Evolutionary conservation across 768 basidiomycete species (phyloP).

Genomic region (Podaxis sp.): DNA sequence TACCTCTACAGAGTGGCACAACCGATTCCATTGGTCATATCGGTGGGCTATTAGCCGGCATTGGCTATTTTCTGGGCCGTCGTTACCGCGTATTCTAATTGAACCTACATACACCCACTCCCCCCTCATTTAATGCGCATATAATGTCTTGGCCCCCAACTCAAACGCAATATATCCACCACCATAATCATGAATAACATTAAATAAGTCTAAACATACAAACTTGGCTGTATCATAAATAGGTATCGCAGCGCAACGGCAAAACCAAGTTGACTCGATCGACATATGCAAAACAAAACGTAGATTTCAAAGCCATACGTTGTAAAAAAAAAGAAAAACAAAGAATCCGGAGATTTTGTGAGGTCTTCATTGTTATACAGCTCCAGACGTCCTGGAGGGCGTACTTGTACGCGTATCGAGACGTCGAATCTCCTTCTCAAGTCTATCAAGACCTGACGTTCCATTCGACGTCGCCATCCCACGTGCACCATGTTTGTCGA

Average conservation of each 20-base stretch:
- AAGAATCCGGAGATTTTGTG: not conserved
- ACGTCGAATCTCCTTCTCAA: constrained; percentile 79
- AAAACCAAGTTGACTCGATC: not conserved
- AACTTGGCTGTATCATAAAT: constrained; percentile 1
- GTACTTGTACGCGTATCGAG: constrained; percentile 80
- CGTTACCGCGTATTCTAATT: constrained; percentile 33
- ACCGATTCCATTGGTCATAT: constrained; percentile 70
- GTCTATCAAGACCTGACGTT: constrained; percentile 59
- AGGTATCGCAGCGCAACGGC: constrained; percentile 5
- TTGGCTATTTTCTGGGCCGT: constrained; percentile 49
- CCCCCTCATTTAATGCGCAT: not conserved
- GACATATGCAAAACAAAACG: not conserved
- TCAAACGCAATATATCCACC: not conserved
- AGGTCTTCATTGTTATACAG: not conserved
- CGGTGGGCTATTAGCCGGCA: constrained; percentile 62
- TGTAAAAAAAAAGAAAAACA: not conserved
- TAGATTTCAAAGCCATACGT: not conserved
- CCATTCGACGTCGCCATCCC: constrained; percentile 39
- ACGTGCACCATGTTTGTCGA: constrained; percentile 82
- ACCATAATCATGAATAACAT: constrained; percentile 9
- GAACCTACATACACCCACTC: not conserved
- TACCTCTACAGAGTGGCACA: constrained; percentile 39
- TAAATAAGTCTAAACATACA: constrained; percentile 14
- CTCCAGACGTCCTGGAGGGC: constrained; percentile 42
- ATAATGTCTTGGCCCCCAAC: not conserved